Evolutionary conservation across 2,329 filamentous ascomycete species (phyloP), one percentile per base, ranked within the genome.

Genomic region (Ustilaginoidea virens): DNA sequence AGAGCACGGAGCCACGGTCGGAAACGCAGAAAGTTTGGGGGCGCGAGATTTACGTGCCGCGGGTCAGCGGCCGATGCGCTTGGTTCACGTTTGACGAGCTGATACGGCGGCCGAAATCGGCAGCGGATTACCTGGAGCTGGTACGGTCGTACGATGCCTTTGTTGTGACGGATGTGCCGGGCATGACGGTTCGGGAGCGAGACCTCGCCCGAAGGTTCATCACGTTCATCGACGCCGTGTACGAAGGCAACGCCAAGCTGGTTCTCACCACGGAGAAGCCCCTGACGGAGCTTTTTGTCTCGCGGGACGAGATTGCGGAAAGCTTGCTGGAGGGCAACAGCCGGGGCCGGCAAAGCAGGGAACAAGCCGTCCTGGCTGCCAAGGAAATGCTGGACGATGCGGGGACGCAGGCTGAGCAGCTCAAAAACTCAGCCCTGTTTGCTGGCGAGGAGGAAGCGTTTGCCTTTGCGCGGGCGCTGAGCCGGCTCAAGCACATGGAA

Each of bases 211-310:
- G 90, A 9, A 69, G 90, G 5, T 94, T 98, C 53, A 98, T 98
- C 50, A 98, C 87, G 0, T 94, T 98, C 43, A 82, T 98, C 39
- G 90, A 98, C 49, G 87, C 90, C 5, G 78, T 94, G 4, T 98
- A 98, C 48, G 90, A 98, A 53, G 65, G 67, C 17, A 70, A 87
- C 52, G 86, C 85, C n/a, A 96, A 94, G 56, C 69, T 98, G 6
- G 87, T 96, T 11, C 69, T 98, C 32, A 98, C 90, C 0, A 86
- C 81, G 3, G 83, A 76, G 23, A 81, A 86, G 27, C 83, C 87
- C 0, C 61, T 98, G 2, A 72, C 73, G 6, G 76, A 92, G 48
- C 71, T 96, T 19, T 98, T 96, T 55, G 65, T 92, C 25, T 82
- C 80, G 14, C 63, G 70, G 11, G 61, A 70, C 11, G 80, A 86